phyloP scores from a whole-genome alignment of 2,329 filamentous ascomycete species.

The Fusarium fracticaudum region DNA sequence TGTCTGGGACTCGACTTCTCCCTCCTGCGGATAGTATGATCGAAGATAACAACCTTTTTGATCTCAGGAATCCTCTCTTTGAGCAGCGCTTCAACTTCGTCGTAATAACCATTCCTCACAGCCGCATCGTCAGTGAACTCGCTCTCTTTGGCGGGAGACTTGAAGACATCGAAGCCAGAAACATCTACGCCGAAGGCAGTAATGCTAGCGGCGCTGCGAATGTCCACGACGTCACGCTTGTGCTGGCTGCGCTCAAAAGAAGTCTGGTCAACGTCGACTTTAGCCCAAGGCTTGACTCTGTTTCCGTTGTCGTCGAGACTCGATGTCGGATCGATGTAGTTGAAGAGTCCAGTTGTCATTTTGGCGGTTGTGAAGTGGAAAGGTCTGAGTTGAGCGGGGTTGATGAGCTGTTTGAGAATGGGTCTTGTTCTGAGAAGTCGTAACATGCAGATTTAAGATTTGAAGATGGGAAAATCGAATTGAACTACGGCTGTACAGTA shows the following conservation, averaged over 20 bases:
- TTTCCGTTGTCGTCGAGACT: constrained; percentile 18
- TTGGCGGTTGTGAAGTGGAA: neutral
- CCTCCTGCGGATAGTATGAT: constrained; percentile 73
- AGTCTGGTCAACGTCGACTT: constrained; percentile 37
- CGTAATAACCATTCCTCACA: constrained; percentile 67
- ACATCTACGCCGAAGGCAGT: constrained; percentile 36
- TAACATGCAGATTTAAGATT: neutral
- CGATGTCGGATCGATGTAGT: constrained; percentile 31
- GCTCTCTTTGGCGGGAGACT: constrained; percentile 53
- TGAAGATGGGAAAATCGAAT: neutral
- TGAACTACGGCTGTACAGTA: neutral
- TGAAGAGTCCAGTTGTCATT: constrained; percentile 33
- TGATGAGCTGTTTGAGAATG: neutral
- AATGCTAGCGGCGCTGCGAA: constrained; percentile 26
- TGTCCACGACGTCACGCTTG: constrained; percentile 37
- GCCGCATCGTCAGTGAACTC: constrained; percentile 64
- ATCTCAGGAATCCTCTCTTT: constrained; percentile 63
- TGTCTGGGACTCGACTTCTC: constrained; percentile 65
- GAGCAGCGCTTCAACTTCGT: constrained; percentile 67
- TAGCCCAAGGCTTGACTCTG: constrained; percentile 32
- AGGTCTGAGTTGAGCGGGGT: constrained; percentile 5
- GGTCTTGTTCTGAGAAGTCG: neutral
- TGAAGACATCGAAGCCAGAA: constrained; percentile 41
- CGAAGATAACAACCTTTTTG: constrained; percentile 73
- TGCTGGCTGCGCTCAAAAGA: constrained; percentile 32